Evolutionary conservation across 805 yeast species (phyloP).

Genomic region (Starmerella asiatica): DNA sequence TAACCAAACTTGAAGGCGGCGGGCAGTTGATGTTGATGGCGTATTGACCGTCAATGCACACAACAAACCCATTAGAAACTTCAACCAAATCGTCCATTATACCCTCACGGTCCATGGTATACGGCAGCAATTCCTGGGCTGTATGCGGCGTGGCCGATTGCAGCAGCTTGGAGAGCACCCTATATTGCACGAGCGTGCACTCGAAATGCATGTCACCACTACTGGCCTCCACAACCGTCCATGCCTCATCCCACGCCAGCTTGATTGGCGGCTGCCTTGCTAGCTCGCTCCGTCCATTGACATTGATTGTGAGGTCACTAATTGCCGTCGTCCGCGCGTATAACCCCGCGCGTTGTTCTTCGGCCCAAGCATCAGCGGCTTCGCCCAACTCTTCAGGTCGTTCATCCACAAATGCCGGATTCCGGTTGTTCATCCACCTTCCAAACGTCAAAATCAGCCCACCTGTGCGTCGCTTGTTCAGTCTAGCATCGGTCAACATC

Average conservation of each 20-base stretch:
- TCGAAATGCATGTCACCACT: background rate
- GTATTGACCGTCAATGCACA: background rate
- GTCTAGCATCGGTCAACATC: too few relatives aligned
- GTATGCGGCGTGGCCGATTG: conserved; percentile 1
- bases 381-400: background rate
- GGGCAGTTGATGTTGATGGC: background rate
- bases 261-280: too few relatives aligned
- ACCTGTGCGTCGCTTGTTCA: too few relatives aligned
- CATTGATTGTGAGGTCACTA: too few relatives aligned
- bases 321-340: too few relatives aligned
- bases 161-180: background rate
- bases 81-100: background rate
- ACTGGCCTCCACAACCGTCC: background rate
- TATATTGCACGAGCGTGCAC: conserved; percentile 7
- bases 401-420: background rate
- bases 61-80: conserved; percentile 1
- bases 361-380: background rate
- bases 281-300: too few relatives aligned
- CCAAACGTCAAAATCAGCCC: background rate
- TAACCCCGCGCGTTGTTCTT: too few relatives aligned
- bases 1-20: background rate
- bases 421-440: background rate
- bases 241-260: too few relatives aligned
- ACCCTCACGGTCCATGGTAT: background rate
- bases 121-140: background rate